Base-by-base conservation (phyloP, 1,284 basidiomycete species). In the Ustilago shanxiensis region DNA sequence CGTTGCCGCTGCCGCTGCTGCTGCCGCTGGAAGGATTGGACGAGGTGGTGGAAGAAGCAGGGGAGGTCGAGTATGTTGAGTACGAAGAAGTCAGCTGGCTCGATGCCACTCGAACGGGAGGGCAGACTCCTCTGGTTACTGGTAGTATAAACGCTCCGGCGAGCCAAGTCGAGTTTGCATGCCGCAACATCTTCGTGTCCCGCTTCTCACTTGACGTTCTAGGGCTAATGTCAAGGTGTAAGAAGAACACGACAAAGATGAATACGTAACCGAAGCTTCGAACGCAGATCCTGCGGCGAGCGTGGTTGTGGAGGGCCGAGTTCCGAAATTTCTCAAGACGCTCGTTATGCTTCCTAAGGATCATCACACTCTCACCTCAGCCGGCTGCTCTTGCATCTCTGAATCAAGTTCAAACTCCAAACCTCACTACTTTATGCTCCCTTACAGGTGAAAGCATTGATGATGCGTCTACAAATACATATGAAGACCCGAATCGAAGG, bases 321-420 rank as follows among this genome's bases (percentile, higher is more conserved):
- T 56, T 26, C 54, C 54, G 35, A 52, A 29, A 14, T 52, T 52
- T 52, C 50, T 52, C 31, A 22, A 10, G 29, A 52, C 20, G 50
- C 50, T 22, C 26, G 28, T 26, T 13, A 49, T 33, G 31, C n/a
- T n/a, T n/a, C n/a, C n/a, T 5, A 20, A 10, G 28, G 22, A 37
- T 14, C 35, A 37, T 14, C 35, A 37, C 28, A 26, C 14, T 28
- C 47, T 26, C 47, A 26, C 9, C 47, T 14, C 47, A 49, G 22
- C 28, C 24, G 26, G 26, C 13, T 16, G 14, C 22, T 49, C 47
- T n/a, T 9, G 9, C 3, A n/a, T 20, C 41, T 44, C 20, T 7
- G 8, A 44, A 39, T 11, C 14, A 16, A 22, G 9, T 20, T 7
- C 18, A 24, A 18, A 47, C 20, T 47, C 2, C 8, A 3, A 22